Base-by-base conservation (phyloP, 164 flowering plant genomes). In the Protea cynaroides region DNA sequence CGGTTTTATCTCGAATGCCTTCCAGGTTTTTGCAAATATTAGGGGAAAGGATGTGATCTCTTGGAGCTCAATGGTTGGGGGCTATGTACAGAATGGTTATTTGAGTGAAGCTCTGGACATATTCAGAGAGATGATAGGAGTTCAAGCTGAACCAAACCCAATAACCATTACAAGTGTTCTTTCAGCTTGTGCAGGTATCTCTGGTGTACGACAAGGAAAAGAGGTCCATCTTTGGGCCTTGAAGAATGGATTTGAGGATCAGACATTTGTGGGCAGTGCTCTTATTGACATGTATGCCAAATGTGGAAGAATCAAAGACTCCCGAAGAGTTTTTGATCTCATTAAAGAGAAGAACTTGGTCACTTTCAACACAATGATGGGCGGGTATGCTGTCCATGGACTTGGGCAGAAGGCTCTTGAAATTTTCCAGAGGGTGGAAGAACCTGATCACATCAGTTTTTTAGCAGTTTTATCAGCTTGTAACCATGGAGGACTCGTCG, bases 261-360 rank as follows among this genome's bases (percentile, higher is more conserved):
- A 75, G 36, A 75, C 71, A 5, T 75, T 65, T 69, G 75, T 75
- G 40, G 73, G 75, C 10, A 75, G 73, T 56, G 73, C 75, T 23
- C 59, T 75, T 43, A 75, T 75, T 49, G 79, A 75, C 72, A 72
- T 72, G 73, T 72, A 75, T 43, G 70, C 75, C 34, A 75, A 75
- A 62, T 71, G 75, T 47, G 75, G 75, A 44, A 59, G 62, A 7
- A 63, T 75, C 10, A 56, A 37, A 49, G 64, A 65, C 54, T 69
- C 79, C 3, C 24, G 56, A 56, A 72, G 62, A 56, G 69, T 72
- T 61, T 75, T 75, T 60, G 66, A 75, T 63, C 38, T 47, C 66
- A 58, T 63, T 29, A 40, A 46, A 40, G 73, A 75, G 62, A 72
- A 60, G 63, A 72, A 69, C 23, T 44, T 66, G 37, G 79, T 75